These are phyloP conservation scores for Kwoniella shandongensis DNA, from an alignment of 768 basidiomycete genomes.

Conservation along the genomic window DNA sequence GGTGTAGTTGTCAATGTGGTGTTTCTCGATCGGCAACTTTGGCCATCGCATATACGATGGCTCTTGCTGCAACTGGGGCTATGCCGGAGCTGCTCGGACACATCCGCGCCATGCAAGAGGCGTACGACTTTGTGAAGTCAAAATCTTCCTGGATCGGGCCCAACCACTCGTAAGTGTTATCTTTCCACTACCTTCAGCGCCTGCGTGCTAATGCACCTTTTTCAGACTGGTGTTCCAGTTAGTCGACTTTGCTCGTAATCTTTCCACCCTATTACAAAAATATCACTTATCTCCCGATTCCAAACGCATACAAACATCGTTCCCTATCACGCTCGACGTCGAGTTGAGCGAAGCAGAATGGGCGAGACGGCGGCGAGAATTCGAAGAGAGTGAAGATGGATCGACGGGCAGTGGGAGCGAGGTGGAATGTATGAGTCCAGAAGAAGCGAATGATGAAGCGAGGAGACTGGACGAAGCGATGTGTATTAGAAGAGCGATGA, in stretches of 20 bases:
- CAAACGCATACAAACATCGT: constrained; percentile 24
- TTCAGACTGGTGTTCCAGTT: constrained; percentile 51
- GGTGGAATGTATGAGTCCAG: constrained; percentile 18
- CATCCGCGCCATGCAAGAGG: constrained; percentile 48
- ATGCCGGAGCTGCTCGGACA: constrained; percentile 37
- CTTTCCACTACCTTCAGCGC: neutral
- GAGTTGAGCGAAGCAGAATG: constrained; percentile 42
- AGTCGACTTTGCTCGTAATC: constrained; percentile 47
- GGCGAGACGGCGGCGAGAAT: constrained; percentile 36
- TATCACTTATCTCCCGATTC: constrained; percentile 5
- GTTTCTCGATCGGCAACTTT: constrained; percentile 51
- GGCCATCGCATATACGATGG: constrained; percentile 50
- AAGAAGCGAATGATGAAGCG: constrained; percentile 37
- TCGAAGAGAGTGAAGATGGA: constrained; percentile 25
- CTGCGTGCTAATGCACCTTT: neutral
- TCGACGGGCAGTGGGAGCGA: neutral
- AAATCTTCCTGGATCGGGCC: constrained; percentile 47
- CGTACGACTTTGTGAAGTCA: constrained; percentile 51
- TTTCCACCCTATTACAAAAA: constrained; percentile 34
- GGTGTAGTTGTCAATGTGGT: constrained; percentile 52
- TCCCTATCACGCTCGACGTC: constrained; percentile 21
- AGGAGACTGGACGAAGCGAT: constrained; percentile 35
- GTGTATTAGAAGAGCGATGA: constrained; percentile 16
- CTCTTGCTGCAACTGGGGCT: constrained; percentile 42
- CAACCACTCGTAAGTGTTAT: constrained; percentile 46